Evolutionary conservation across 2,329 filamentous ascomycete species (phyloP).

Genomic region (Aureobasidium sp.): DNA sequence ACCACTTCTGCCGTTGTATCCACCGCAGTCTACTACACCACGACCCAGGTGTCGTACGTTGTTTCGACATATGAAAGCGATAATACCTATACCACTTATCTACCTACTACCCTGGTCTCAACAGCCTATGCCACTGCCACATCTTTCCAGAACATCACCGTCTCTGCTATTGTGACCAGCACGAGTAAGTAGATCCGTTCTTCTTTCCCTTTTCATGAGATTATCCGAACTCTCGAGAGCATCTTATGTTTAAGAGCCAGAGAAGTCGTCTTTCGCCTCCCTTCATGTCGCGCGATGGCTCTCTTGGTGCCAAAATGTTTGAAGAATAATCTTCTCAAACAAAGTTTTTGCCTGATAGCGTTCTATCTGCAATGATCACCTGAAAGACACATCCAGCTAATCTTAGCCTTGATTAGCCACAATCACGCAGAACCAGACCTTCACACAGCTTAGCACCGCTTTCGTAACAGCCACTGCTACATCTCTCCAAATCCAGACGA

Average conservation of each 20-base stretch:
- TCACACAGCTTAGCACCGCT: neutral
- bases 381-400: neutral
- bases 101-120: neutral
- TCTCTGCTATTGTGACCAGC: constrained; percentile 5
- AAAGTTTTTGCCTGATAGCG: neutral
- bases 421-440: neutral
- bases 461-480: neutral
- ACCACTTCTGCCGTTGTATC: constrained; percentile 1
- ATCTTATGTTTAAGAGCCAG: neutral
- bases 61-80: neutral
- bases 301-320: neutral
- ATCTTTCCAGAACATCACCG: neutral
- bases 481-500: neutral
- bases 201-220: too few relatives aligned
- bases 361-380: neutral
- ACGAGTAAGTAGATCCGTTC: neutral
- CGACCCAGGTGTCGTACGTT: constrained; percentile 2
- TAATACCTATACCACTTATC: neutral
- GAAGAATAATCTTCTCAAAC: neutral
- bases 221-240: too few relatives aligned
- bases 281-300: neutral
- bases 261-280: too few relatives aligned
- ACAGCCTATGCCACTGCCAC: constrained; percentile 4
- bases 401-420: neutral
- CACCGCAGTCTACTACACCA: constrained; percentile 1